phyloP scores from a whole-genome alignment of 2,329 filamentous ascomycete species.

The Botrytis paeoniae region DNA sequence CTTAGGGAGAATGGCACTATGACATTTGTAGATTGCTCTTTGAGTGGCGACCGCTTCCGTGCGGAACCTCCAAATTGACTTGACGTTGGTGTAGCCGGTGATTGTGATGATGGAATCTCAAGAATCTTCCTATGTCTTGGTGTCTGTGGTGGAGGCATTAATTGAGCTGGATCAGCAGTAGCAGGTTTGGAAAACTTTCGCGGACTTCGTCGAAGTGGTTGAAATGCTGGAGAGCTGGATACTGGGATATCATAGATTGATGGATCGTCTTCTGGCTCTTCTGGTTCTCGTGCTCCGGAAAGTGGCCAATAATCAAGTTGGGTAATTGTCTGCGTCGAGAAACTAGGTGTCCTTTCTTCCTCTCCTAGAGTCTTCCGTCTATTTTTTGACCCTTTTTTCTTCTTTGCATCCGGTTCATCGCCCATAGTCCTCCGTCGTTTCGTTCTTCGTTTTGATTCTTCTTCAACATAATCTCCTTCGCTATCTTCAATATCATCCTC shows the following conservation, averaged over 20 bases:
- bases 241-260: constrained; percentile 28
- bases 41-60: constrained; percentile 25
- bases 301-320: constrained; percentile 32
- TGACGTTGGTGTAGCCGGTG: constrained; percentile 36
- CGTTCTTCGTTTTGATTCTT: constrained; percentile 23
- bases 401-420: constrained; percentile 4
- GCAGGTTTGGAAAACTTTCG: neutral
- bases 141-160: constrained; percentile 33
- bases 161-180: constrained; percentile 8
- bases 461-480: constrained; percentile 24
- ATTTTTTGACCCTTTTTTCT: constrained; percentile 17
- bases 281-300: neutral
- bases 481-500: constrained; percentile 24
- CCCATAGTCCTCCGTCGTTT: constrained; percentile 29
- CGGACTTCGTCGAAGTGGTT: constrained; percentile 14
- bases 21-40: constrained; percentile 29
- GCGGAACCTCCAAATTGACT: constrained; percentile 25
- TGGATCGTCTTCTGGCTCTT: constrained; percentile 18
- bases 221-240: constrained; percentile 20
- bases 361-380: constrained; percentile 31
- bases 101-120: constrained; percentile 39
- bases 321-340: constrained; percentile 35
- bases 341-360: constrained; percentile 22
- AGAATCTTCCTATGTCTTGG: constrained; percentile 25
- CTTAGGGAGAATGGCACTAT: constrained; percentile 29